Evolutionary conservation across 129 eudicot genomes (phyloP).

Genomic region (Calendula officinalis): DNA sequence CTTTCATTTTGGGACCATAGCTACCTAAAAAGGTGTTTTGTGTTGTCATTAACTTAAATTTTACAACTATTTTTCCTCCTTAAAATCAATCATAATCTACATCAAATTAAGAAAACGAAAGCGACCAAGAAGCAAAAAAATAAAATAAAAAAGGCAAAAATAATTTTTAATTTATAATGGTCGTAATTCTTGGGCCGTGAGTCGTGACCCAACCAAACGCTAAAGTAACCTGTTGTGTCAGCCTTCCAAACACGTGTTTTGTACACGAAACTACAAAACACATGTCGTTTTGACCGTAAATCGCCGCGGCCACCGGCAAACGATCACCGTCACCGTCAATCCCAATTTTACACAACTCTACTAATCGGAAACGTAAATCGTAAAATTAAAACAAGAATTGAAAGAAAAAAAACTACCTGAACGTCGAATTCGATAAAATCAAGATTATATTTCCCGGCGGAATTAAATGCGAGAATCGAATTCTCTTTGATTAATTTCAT

Average conservation of each 20-base stretch:
- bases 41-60: background rate
- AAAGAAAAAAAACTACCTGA: slow-evolving; percentile 42
- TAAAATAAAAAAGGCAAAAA: background rate
- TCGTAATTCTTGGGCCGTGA: slow-evolving; percentile 38
- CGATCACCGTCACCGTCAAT: slow-evolving; percentile 18
- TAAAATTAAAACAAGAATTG: background rate
- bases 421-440: slow-evolving; percentile 67
- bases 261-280: background rate
- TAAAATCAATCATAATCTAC: background rate
- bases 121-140: slow-evolving; percentile 4
- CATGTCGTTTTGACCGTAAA: slow-evolving; percentile 12
- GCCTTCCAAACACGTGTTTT: slow-evolving; percentile 22
- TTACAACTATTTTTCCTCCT: slow-evolving; percentile 8
- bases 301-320: slow-evolving; percentile 38
- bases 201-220: slow-evolving; percentile 23
- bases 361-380: background rate
- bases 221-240: slow-evolving; percentile 18
- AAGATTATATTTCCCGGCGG: slow-evolving; percentile 46
- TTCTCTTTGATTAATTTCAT: slow-evolving; percentile 56
- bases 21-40: background rate
- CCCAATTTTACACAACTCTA: slow-evolving; percentile 1
- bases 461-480: slow-evolving; percentile 47
- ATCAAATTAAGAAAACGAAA: slow-evolving; percentile 7
- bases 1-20: background rate
- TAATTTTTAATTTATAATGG: background rate